Base-by-base conservation (phyloP, 2,329 filamentous ascomycete species). In the Didymella glomerata region DNA sequence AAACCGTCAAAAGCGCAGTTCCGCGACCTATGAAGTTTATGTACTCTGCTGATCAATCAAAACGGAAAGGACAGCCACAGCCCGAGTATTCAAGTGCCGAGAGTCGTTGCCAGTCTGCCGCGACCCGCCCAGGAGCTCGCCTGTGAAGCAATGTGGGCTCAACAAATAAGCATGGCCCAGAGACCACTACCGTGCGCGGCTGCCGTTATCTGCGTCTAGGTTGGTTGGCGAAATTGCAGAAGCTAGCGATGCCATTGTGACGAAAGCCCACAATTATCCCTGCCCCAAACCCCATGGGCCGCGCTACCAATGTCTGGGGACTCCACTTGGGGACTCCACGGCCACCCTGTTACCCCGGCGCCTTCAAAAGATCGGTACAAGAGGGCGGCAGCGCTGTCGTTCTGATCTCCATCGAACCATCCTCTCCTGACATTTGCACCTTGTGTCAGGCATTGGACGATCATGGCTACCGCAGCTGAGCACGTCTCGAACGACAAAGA, bases 271-370 rank as follows among this genome's bases (percentile, higher is more conserved):
- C 40, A 20, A 41, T 45, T 27, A 65, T 54, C 46, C 60, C 48
- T 60, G 58, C 50, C 38, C 27, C 44, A 24, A 49, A 52, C 57
- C 61, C 54, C 55, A 56, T 59, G 60, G 59, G 59, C 41, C 41
- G 38, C 63, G 54, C 49, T 48, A 46, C 47, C 34, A 50, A 20
- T 18, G 34, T 64, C 67, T 46, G 66, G 66, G 62, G 64, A 60
- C 64, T 66, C 67, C 67, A 64, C 59, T 57, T 53, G 49, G 36
- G 27, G 56, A 41, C 50, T 55, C 48, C 60, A 44, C 48, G 36
- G 50, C 47, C 22, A 22, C 20, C 13, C 36, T 57, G 41, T 52
- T 56, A 49, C 53, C 53, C 51, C 45, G 48, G 40, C 13, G 44
- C n/a, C 45, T 60, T 32, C 44, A 44, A 45, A 13, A n/a, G 8